phyloP scores from a whole-genome alignment of 805 yeast species.

The Candida krabiensis region DNA sequence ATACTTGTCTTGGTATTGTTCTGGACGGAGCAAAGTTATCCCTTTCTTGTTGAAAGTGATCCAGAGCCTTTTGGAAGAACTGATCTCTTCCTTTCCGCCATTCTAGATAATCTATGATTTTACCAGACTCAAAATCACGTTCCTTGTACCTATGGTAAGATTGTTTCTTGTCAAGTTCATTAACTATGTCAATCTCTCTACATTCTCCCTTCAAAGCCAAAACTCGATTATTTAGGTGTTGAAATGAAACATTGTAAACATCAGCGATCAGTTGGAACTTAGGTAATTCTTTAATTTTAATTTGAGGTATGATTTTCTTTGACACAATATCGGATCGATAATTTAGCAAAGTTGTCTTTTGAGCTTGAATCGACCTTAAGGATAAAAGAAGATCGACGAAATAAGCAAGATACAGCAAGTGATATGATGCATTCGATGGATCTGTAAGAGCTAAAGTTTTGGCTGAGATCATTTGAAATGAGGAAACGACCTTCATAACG shows the following conservation, averaged over 20 bases:
- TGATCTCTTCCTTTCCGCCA: constrained; percentile 17
- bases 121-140: constrained; percentile 10
- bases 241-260: constrained; percentile 13
- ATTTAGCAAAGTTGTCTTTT: constrained; percentile 3
- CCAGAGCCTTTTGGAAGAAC: constrained; percentile 14
- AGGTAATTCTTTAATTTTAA: constrained; percentile 10
- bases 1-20: constrained; percentile 9
- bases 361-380: constrained; percentile 7
- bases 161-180: constrained; percentile 11
- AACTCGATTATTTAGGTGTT: constrained; percentile 13
- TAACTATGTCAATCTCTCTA: constrained; percentile 14
- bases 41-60: constrained; percentile 12
- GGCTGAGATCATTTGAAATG: constrained; percentile 15
- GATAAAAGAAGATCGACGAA: constrained; percentile 17
- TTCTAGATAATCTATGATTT: constrained; percentile 5
- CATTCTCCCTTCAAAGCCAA: constrained; percentile 18
- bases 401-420: constrained; percentile 13
- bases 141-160: constrained; percentile 7
- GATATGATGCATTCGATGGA: constrained; percentile 11
- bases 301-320: constrained; percentile 13
- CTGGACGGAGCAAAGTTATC: constrained; percentile 1
- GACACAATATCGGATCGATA: constrained; percentile 8
- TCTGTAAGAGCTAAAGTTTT: constrained; percentile 10
- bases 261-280: constrained; percentile 17
- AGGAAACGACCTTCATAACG: constrained; percentile 6